Evolutionary conservation across 306 rosid genomes (phyloP).

Genomic region (Delonix regia): DNA sequence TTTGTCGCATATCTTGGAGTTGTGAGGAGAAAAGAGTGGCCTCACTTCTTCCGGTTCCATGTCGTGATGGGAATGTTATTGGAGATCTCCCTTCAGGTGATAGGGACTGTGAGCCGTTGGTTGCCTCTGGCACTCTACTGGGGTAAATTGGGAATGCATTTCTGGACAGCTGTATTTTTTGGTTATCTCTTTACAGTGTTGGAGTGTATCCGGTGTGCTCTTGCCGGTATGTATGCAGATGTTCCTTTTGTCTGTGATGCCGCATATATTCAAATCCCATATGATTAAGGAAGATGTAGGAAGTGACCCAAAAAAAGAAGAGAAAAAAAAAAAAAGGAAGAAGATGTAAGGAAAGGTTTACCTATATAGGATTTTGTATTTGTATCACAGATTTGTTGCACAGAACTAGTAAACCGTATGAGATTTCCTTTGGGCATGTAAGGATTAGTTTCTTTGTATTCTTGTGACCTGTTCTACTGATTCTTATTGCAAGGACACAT

Average conservation of each 20-base stretch:
- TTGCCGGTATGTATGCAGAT: conserved; percentile 90
- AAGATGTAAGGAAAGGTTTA: too few species aligned
- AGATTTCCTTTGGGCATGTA: conserved; percentile 13
- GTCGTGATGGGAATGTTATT: conserved; percentile 93
- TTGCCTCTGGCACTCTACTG: conserved; percentile 76
- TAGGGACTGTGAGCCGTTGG: conserved; percentile 94
- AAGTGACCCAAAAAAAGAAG: too few species aligned
- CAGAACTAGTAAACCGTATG: conserved; percentile 26
- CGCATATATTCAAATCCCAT: conserved; percentile 91
- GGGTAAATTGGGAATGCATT: conserved; percentile 96
- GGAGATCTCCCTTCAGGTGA: conserved; percentile 90
- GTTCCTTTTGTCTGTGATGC: conserved; percentile 89
- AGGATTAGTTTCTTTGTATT: conserved; percentile 11
- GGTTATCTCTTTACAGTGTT: conserved; percentile 75
- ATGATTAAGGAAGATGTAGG: conserved; percentile 57
- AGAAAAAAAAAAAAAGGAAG: too few species aligned
- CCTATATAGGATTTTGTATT: conserved; percentile 16
- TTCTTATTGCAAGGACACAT: background rate
- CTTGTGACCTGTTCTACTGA: background rate
- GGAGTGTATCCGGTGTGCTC: conserved; percentile 85
- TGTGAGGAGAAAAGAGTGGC: conserved; percentile 98
- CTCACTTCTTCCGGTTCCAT: conserved; percentile 91
- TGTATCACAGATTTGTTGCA: conserved; percentile 24
- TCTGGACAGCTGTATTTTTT: conserved; percentile 74
- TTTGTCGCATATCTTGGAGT: conserved; percentile 86